A percentile compares a stretch with the other conserved stretches of the same genome.
phyloP scores from a whole-genome alignment of 768 basidiomycete genomes.

The Trametes meyenii region DNA sequence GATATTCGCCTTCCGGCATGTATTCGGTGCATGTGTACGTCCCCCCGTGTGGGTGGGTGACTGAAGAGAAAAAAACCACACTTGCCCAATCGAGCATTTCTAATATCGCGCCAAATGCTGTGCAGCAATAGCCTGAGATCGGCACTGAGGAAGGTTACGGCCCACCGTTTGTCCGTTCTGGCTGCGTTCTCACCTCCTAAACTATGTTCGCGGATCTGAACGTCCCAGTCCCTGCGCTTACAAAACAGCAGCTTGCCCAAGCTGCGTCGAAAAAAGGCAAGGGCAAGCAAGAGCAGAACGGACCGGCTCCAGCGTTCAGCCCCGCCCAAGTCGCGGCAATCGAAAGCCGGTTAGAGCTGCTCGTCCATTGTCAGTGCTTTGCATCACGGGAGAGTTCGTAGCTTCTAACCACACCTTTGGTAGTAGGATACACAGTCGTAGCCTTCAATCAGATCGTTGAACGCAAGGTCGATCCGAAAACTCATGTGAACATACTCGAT shows the following conservation, averaged over 20 bases:
- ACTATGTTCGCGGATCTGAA: conserved; percentile 33
- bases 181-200: too few species aligned
- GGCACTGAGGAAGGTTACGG: too few species aligned
- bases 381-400: neutral
- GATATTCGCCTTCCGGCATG: too few species aligned
- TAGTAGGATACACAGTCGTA: conserved; percentile 88
- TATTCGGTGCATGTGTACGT: too few species aligned
- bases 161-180: too few species aligned
- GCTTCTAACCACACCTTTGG: conserved; percentile 16
- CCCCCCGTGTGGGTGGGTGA: too few species aligned
- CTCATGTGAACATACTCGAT: conserved; percentile 66
- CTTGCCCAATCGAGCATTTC: too few species aligned
- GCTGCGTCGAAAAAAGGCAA: conserved; percentile 56
- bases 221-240: conserved; percentile 28
- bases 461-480: conserved; percentile 72
- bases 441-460: conserved; percentile 75
- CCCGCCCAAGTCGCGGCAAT: conserved; percentile 58
- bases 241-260: conserved; percentile 10
- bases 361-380: conserved; percentile 66
- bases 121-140: too few species aligned
- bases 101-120: too few species aligned
- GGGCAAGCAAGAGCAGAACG: conserved; percentile 49
- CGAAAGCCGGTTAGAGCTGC: conserved; percentile 66
- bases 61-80: too few species aligned
- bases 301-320: conserved; percentile 43